Conservation (phyloP, 2,329 filamentous ascomycete genomes). For the Hymenoscyphus occultus region DNA sequence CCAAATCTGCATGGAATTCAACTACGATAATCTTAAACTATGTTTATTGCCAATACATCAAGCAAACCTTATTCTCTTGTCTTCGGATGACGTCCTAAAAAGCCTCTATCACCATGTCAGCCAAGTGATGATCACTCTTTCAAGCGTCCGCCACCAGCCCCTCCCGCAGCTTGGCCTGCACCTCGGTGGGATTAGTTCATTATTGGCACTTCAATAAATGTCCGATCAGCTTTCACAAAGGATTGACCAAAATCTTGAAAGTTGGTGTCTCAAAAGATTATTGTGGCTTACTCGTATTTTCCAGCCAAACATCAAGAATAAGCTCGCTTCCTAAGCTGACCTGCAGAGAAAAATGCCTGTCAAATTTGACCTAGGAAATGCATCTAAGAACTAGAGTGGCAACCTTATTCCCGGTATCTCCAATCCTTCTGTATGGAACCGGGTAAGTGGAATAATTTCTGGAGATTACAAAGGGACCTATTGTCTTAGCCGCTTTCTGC, state of each 20-base stretch:
- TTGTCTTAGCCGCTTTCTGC: not conserved
- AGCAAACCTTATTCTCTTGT: not conserved
- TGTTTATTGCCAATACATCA: not conserved
- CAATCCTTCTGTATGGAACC: not conserved
- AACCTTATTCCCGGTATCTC: not conserved
- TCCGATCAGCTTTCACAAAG: too few species aligned
- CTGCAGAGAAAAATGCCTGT: not conserved
- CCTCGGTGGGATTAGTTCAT: not conserved
- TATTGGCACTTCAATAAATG: not conserved
- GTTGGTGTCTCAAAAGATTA: not conserved
- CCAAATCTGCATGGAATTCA: not conserved
- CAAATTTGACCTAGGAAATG: not conserved
- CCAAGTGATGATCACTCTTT: conserved; percentile 3
- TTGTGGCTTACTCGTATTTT: too few species aligned
- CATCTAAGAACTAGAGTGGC: not conserved
- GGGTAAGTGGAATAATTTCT: not conserved
- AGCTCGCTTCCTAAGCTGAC: not conserved
- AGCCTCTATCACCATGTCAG: not conserved
- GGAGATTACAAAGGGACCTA: not conserved
- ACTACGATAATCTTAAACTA: not conserved
- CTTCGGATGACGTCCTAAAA: not conserved
- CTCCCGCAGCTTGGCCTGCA: not conserved
- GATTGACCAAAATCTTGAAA: not conserved
- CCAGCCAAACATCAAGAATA: not conserved
- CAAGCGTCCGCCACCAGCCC: not conserved